Evolutionary conservation across 1,284 basidiomycete genomes (phyloP).

Genomic region (Laetiporus sulphureus): DNA sequence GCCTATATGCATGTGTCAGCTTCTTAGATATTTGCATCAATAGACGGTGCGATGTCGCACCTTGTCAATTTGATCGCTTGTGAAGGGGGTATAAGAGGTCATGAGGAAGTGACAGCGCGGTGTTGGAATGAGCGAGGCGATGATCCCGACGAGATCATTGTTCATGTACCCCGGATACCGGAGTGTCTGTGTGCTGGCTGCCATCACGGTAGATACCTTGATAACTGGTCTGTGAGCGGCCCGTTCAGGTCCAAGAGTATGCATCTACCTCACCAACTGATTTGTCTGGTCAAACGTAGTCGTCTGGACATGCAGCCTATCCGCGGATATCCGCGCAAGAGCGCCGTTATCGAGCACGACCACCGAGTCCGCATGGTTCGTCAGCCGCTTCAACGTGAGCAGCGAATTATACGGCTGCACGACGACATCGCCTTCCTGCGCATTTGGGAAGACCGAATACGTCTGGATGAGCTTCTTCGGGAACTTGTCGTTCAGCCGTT

Average conservation of each 20-base stretch:
- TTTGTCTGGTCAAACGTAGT: slow-evolving; percentile 95
- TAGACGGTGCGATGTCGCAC: slow-evolving; percentile 30
- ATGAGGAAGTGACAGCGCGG: slow-evolving; percentile 99
- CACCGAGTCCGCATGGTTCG: slow-evolving; percentile 95
- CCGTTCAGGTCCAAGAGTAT: background rate
- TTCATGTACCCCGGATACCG: slow-evolving; percentile 99
- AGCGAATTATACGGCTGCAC: slow-evolving; percentile 98
- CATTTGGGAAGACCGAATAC: slow-evolving; percentile 97
- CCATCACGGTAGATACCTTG: slow-evolving; percentile 92
- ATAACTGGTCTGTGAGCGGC: slow-evolving; percentile 1
- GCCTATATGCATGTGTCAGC: slow-evolving; percentile 20
- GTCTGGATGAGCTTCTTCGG: slow-evolving; percentile 99
- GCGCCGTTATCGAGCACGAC: slow-evolving; percentile 98
- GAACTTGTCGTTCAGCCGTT: slow-evolving; percentile 95
- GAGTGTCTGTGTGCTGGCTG: slow-evolving; percentile 94
- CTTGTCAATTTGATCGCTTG: slow-evolving; percentile 92
- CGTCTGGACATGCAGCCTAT: slow-evolving; percentile 86
- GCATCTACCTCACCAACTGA: slow-evolving; percentile 62
- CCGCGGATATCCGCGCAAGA: slow-evolving; percentile 85
- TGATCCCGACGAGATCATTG: slow-evolving; percentile 97
- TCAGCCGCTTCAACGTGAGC: slow-evolving; percentile 90
- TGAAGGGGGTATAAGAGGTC: slow-evolving; percentile 99
- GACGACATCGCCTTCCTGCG: slow-evolving; percentile 86
- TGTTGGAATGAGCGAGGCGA: slow-evolving; percentile 95
- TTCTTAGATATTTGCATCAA: background rate